Percentiles rank a stretch among this genome's conserved stretches.
Conservation (phyloP, 805 yeast species). For the Blastobotrys parvus region DNA sequence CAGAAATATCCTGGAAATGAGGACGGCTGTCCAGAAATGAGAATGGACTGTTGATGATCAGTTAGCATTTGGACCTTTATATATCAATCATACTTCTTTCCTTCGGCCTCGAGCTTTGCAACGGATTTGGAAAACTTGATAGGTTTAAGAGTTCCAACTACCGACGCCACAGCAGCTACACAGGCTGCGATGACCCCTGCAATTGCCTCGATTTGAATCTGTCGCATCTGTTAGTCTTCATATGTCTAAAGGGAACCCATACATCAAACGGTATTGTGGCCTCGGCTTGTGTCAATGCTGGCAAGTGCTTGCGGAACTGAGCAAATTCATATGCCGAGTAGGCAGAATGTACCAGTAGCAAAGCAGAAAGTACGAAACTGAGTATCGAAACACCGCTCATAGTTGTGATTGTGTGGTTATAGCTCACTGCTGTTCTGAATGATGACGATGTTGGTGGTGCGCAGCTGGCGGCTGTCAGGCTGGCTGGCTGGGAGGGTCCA, state of each 20-base stretch:
- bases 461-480: too few relatives aligned
- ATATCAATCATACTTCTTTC: constrained; percentile 25
- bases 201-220: constrained; percentile 42
- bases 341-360: constrained; percentile 18
- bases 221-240: not conserved
- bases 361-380: constrained; percentile 12
- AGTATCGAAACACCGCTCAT: not conserved
- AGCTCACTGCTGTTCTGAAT: too few relatives aligned
- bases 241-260: constrained; percentile 5
- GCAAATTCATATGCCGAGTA: constrained; percentile 24
- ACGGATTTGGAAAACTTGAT: constrained; percentile 43
- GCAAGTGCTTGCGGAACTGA: constrained; percentile 13
- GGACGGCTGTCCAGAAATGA: constrained; percentile 42
- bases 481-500: too few relatives aligned
- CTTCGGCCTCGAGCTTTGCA: constrained; percentile 39
- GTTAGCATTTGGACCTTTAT: not conserved
- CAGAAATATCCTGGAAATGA: constrained; percentile 41
- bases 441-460: not conserved
- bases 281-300: constrained; percentile 7
- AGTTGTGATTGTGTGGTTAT: not conserved
- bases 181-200: constrained; percentile 39
- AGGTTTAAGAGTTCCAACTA: constrained; percentile 34
- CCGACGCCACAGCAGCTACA: constrained; percentile 27
- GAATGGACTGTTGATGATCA: constrained; percentile 28
- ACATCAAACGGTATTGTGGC: constrained; percentile 18